phyloP scores from a whole-genome alignment of 2,329 filamentous ascomycete species.

The Aspergillus unguis region DNA sequence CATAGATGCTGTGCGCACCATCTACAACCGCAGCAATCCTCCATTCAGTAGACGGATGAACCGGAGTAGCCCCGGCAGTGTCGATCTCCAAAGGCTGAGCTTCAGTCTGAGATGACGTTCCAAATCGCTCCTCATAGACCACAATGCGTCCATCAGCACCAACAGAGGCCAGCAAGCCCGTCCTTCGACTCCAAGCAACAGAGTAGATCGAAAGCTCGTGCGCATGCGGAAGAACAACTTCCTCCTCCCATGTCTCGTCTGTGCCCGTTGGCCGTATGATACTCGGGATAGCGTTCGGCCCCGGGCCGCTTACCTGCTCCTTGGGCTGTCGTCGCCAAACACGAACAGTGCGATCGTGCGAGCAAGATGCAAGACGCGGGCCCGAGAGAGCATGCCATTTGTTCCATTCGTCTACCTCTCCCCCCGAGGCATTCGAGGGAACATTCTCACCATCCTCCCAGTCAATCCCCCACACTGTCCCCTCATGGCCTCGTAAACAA shows the following conservation, averaged over 20 bases:
- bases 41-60: conserved; percentile 58
- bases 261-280: conserved; percentile 72
- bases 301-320: conserved; percentile 18
- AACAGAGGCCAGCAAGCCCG: conserved; percentile 78
- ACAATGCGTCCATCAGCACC: conserved; percentile 82
- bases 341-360: conserved; percentile 74
- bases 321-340: conserved; percentile 69
- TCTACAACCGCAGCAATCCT: conserved; percentile 64
- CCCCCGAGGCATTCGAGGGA: background rate
- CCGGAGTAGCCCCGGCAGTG: background rate
- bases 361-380: conserved; percentile 72
- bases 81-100: conserved; percentile 26
- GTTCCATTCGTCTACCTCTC: conserved; percentile 24
- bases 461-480: conserved; percentile 87
- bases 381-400: conserved; percentile 32
- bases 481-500: conserved; percentile 72
- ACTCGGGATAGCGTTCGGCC: conserved; percentile 65
- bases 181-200: conserved; percentile 74
- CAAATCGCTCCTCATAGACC: conserved; percentile 67
- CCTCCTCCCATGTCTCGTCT: conserved; percentile 80
- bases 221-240: conserved; percentile 66
- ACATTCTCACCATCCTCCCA: conserved; percentile 52
- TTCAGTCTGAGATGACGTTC: background rate
- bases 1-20: conserved; percentile 83
- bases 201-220: conserved; percentile 84